A percentile compares a stretch with the other conserved stretches of the same genome.
phyloP scores from a whole-genome alignment of 257 asterid genomes.

The Petunia secreta region DNA sequence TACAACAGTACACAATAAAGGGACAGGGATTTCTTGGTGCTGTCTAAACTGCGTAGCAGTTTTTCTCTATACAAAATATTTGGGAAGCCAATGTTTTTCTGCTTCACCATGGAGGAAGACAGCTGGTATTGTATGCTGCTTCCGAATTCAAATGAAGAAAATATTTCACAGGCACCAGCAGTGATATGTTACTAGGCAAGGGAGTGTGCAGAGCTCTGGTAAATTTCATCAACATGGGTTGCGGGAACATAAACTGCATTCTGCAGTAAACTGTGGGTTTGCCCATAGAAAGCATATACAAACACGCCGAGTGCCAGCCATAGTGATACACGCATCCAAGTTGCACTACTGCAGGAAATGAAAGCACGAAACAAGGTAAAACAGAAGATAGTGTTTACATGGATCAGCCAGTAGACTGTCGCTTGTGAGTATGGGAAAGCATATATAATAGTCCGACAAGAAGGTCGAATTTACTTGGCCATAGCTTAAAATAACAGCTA shows the following conservation, averaged over 20 bases:
- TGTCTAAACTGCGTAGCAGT: neutral
- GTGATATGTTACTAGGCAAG: slow-evolving; percentile 29
- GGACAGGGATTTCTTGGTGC: neutral
- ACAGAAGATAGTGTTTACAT: neutral
- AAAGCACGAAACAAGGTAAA: too few relatives aligned
- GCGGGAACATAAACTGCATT: slow-evolving; percentile 72
- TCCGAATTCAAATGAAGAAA: slow-evolving; percentile 9
- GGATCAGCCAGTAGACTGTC: neutral
- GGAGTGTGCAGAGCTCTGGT: slow-evolving; percentile 42
- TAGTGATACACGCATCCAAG: slow-evolving; percentile 72
- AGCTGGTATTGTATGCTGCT: neutral
- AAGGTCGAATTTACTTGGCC: neutral
- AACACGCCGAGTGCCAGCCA: slow-evolving; percentile 61
- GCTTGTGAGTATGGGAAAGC: neutral
- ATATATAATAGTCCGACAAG: neutral
- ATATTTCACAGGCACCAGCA: neutral
- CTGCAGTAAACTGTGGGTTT: slow-evolving; percentile 56
- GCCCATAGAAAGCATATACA: slow-evolving; percentile 59
- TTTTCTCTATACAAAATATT: too few relatives aligned
- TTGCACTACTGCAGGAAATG: slow-evolving; percentile 44
- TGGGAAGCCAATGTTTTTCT: neutral
- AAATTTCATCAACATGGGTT: slow-evolving; percentile 66
- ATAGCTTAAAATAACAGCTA: neutral
- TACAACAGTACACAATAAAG: neutral
- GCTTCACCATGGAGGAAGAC: neutral